Base-by-base conservation (phyloP, 192 early-diverging fungal genomes). In the Entophlyctis luteolus region DNA sequence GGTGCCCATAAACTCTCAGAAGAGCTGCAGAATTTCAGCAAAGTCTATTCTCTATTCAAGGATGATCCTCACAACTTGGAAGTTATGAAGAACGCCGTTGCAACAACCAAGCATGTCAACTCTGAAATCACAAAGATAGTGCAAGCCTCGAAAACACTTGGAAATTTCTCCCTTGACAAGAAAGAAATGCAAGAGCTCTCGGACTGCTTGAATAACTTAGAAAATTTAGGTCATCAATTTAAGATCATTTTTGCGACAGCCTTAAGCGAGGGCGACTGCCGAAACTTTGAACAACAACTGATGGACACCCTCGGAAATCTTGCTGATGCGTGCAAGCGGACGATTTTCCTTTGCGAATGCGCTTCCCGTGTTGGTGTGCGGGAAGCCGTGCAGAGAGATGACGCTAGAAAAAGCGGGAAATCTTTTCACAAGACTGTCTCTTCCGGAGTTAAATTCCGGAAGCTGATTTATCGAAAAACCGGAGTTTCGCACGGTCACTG, bases 171-270 rank as follows among this genome's bases (percentile, higher is more conserved):
- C 62, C 67, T 75, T 4, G 83, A 84, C 48, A 52, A 58, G 28
- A 42, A 76, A 20, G 65, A 81, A 33, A 53, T 47, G 32, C 22
- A 34, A 10, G 50, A 65, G 38, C 67, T 84, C 32, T 23, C 62
- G 10, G 31, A 48, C 3, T 56, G 55, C 0, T 2, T 72, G 20
- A 62, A 75, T 20, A 55, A 69, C 29, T 71, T 84, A 57, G 54
- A 77, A 29, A 84, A 76, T 12, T 55, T 84, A n/a, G 70, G 74
- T 0, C 76, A 78, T 55, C 77, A 79, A 62, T 67, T 84, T 28
- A 84, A 82, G 66, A 79, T 84, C 47, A 73, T 84, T 18, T 76
- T 78, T 20, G 79, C 83, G 2, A n/a, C n/a, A n/a, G n/a, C n/a
- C n/a, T n/a, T n/a, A n/a, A n/a, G n/a, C n/a, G n/a, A n/a, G n/a